These are phyloP conservation scores for Penicillium sp. DNA, from an alignment of 2,329 filamentous ascomycete species.

Conservation along the genomic window DNA sequence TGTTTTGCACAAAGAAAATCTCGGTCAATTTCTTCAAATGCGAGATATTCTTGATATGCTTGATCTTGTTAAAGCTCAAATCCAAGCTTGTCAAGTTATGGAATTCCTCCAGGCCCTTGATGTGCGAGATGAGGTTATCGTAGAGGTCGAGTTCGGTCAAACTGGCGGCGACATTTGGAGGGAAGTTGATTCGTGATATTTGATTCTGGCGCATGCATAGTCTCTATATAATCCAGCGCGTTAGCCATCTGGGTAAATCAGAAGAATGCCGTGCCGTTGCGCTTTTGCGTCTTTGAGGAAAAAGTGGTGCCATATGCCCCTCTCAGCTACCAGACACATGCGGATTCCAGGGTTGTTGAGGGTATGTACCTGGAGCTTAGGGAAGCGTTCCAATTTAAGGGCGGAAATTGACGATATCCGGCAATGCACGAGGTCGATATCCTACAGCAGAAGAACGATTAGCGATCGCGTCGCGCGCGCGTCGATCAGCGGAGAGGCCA, in stretches of 20 bases:
- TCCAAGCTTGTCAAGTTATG: constrained; percentile 70
- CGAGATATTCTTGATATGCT: constrained; percentile 83
- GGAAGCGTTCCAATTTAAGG: constrained; percentile 75
- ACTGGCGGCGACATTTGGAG: constrained; percentile 55
- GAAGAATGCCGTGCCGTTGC: not conserved
- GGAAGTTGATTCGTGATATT: constrained; percentile 70
- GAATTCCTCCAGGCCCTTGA: constrained; percentile 72
- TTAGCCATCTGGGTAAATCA: not conserved
- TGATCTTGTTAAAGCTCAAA: constrained; percentile 97
- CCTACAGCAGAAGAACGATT: constrained; percentile 38
- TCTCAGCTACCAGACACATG: not conserved
- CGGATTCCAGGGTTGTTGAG: not conserved
- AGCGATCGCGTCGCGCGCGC: constrained; percentile 4
- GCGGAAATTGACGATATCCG: constrained; percentile 69
- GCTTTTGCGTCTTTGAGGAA: not conserved
- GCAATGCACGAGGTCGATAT: constrained; percentile 84
- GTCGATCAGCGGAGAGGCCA: not conserved
- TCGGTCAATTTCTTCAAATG: constrained; percentile 71
- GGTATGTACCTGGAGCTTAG: constrained; percentile 51
- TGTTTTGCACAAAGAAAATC: constrained; percentile 89
- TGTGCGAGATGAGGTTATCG: constrained; percentile 85
- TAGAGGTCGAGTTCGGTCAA: constrained; percentile 86
- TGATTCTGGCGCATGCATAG: constrained; percentile 89
- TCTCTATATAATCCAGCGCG: constrained; percentile 36
- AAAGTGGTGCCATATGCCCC: not conserved